Percentiles rank a stretch among this genome's conserved stretches.
Conservation (phyloP, 1,284 basidiomycete genomes). For the Trametes versicolor region DNA sequence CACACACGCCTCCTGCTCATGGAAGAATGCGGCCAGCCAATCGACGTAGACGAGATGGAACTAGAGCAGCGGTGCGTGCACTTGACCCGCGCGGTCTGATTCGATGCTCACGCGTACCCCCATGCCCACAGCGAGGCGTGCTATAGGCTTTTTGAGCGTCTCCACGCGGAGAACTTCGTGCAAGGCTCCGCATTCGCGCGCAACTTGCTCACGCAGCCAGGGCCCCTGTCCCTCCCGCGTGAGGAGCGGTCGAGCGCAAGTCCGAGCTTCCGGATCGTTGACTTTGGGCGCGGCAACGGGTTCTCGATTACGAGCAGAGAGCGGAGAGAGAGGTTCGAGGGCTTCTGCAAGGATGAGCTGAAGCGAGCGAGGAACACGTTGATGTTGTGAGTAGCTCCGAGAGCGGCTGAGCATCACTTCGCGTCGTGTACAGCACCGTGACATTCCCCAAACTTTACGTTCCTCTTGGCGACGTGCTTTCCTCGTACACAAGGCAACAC, state of each 20-base stretch:
- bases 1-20: slow-evolving; percentile 56
- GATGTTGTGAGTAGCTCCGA: no score
- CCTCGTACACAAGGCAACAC: no score
- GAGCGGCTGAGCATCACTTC: no score
- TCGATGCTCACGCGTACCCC: neutral
- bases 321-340: no score
- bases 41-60: neutral
- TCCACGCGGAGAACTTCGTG: slow-evolving; percentile 51
- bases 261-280: slow-evolving; percentile 58
- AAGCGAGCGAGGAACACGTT: no score
- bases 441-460: no score
- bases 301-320: no score
- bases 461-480: no score
- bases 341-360: no score
- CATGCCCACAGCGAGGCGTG: slow-evolving; percentile 45
- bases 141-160: slow-evolving; percentile 49
- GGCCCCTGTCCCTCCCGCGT: slow-evolving; percentile 50
- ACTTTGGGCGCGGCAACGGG: slow-evolving; percentile 54
- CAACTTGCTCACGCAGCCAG: slow-evolving; percentile 57
- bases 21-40: slow-evolving; percentile 54
- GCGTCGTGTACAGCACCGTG: no score
- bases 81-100: no score
- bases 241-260: slow-evolving; percentile 29
- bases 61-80: no score
- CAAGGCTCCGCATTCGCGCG: slow-evolving; percentile 53